A percentile compares a stretch with the other conserved stretches of the same genome.
These are phyloP conservation scores for Mycena vulgaris DNA, from an alignment of 768 basidiomycete genomes.

Conservation along the genomic window DNA sequence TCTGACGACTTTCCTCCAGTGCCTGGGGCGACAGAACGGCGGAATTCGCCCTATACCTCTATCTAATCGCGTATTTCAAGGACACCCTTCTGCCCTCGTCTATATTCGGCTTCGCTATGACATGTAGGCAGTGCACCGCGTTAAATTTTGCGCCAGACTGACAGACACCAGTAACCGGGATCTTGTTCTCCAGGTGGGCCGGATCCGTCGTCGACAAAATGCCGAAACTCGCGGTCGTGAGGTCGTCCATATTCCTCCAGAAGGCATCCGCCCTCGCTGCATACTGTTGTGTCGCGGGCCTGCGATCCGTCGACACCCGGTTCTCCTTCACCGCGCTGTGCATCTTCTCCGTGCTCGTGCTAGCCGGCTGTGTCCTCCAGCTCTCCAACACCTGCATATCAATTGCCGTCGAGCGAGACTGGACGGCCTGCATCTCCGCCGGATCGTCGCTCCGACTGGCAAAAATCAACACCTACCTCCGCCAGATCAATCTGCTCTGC, in stretches of 20 bases:
- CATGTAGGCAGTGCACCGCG: too few species aligned
- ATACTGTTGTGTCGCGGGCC: slow-evolving; percentile 51
- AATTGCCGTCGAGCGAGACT: slow-evolving; percentile 66
- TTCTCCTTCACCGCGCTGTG: slow-evolving; percentile 39
- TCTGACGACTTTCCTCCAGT: background rate
- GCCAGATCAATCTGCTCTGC: slow-evolving; percentile 62
- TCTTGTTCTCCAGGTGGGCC: slow-evolving; percentile 58
- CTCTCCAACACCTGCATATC: slow-evolving; percentile 59
- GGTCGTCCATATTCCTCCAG: slow-evolving; percentile 55
- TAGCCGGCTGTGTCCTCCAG: slow-evolving; percentile 53
- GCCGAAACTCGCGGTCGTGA: slow-evolving; percentile 55
- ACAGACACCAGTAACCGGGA: slow-evolving; percentile 48
- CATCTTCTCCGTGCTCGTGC: slow-evolving; percentile 52
- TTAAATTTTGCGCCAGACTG: too few species aligned
- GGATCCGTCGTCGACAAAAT: slow-evolving; percentile 60
- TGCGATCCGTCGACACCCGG: slow-evolving; percentile 38
- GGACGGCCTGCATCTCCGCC: slow-evolving; percentile 61
- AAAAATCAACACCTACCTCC: slow-evolving; percentile 59
- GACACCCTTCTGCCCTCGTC: slow-evolving; percentile 63
- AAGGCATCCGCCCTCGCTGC: slow-evolving; percentile 54
- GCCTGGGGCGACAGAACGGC: slow-evolving; percentile 53
- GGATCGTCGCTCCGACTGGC: slow-evolving; percentile 53
- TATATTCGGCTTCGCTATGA: slow-evolving; percentile 62
- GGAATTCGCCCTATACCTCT: slow-evolving; percentile 61
- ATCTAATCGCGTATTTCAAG: slow-evolving; percentile 58